phyloP scores from a whole-genome alignment of 1,139 yeast genomes.

The Geotrichum cucujoidarum region DNA sequence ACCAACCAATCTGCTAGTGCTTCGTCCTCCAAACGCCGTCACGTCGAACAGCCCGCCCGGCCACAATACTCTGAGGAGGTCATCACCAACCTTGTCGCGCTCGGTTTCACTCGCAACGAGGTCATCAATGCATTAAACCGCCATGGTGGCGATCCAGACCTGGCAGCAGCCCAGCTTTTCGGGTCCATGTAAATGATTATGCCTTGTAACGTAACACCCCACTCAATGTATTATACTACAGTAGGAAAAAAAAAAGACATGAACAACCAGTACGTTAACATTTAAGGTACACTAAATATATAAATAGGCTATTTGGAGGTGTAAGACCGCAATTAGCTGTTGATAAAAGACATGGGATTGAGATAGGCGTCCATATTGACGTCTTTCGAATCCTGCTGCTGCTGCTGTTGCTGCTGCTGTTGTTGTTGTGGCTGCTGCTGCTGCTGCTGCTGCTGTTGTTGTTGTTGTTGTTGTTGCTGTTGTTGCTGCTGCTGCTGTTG shows the following conservation, averaged over 20 bases:
- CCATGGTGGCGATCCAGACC: slow-evolving; percentile 72
- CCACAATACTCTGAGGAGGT: slow-evolving; percentile 42
- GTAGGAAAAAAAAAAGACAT: too few relatives aligned
- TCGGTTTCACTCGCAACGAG: slow-evolving; percentile 67
- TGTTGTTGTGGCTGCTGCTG: background rate
- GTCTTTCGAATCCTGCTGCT: slow-evolving; percentile 17
- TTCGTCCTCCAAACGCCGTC: slow-evolving; percentile 21
- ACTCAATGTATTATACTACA: too few relatives aligned
- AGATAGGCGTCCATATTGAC: slow-evolving; percentile 12
- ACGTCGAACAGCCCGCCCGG: slow-evolving; percentile 20
- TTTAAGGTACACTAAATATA: background rate
- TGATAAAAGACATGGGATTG: slow-evolving; percentile 16
- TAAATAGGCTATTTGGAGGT: background rate
- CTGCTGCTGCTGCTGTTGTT: background rate
- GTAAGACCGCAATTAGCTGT: slow-evolving; percentile 1
- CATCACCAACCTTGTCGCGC: slow-evolving; percentile 51
- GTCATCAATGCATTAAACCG: slow-evolving; percentile 61
- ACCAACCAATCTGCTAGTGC: slow-evolving; percentile 7
- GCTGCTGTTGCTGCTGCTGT: slow-evolving; percentile 8
- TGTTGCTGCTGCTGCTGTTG: slow-evolving; percentile 2
- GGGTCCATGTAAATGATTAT: slow-evolving; percentile 27
- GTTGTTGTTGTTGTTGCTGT: background rate
- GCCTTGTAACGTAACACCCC: background rate
- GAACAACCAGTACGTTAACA: background rate
- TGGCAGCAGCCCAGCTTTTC: slow-evolving; percentile 78